phyloP scores from a whole-genome alignment of 2,329 filamentous ascomycete species.

The Arthrinium phaeospermum region DNA sequence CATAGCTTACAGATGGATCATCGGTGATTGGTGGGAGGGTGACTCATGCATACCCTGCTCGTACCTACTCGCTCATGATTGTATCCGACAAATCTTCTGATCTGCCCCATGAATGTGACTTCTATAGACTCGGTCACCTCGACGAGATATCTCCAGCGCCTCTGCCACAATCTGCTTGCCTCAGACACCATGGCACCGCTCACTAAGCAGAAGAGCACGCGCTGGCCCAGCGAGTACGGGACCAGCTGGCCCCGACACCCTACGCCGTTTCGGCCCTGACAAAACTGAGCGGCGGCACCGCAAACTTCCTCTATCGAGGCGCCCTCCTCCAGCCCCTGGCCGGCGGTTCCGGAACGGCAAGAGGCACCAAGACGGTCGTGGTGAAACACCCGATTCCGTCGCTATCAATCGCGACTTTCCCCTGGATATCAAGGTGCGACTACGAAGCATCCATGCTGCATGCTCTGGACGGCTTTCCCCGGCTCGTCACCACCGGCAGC shows the following conservation, averaged over 20 bases:
- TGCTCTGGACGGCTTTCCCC: conserved; percentile 30
- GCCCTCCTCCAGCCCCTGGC: conserved; percentile 34
- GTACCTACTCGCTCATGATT: neutral
- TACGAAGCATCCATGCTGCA: conserved; percentile 40
- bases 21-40: neutral
- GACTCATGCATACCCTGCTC: neutral
- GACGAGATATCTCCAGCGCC: neutral
- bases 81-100: neutral
- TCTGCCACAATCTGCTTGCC: neutral
- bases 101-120: neutral
- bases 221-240: conserved; percentile 27
- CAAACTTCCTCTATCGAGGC: conserved; percentile 50
- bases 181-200: conserved; percentile 28
- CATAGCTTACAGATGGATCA: neutral
- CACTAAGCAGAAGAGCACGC: conserved; percentile 23
- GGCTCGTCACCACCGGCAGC: conserved; percentile 10
- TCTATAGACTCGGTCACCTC: neutral
- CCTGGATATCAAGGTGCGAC: conserved; percentile 43
- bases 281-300: conserved; percentile 44
- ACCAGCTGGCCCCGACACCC: conserved; percentile 32
- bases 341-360: conserved; percentile 19
- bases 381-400: conserved; percentile 44
- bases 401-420: conserved; percentile 42
- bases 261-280: conserved; percentile 43
- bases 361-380: conserved; percentile 36